Evolutionary conservation across 805 yeast genomes (phyloP).

Genomic region (Candida jianshihensis): DNA sequence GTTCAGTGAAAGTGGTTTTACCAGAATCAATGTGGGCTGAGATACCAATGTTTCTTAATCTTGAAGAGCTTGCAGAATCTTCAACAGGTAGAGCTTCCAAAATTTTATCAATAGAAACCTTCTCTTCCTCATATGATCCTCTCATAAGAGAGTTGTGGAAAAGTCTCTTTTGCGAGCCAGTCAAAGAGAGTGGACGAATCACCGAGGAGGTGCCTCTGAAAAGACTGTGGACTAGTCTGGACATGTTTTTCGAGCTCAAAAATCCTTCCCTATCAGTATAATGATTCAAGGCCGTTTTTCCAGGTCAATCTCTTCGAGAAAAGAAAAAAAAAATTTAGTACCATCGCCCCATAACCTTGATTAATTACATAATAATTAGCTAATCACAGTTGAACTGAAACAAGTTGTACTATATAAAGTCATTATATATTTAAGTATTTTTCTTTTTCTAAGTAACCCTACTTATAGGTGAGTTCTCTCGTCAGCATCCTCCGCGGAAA

Average conservation of each 20-base stretch:
- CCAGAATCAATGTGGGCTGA: conserved; percentile 99
- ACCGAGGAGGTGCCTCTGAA: background rate
- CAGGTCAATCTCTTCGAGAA: background rate
- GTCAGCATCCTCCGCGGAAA: conserved; percentile 9
- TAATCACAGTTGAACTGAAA: no score
- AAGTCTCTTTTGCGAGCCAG: conserved; percentile 17
- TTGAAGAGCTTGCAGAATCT: conserved; percentile 44
- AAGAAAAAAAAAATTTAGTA: background rate
- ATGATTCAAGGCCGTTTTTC: background rate
- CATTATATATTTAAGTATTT: no score
- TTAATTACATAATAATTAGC: no score
- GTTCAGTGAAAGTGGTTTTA: conserved; percentile 95
- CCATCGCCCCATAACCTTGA: no score
- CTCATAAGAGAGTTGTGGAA: conserved; percentile 26
- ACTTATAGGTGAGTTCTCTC: conserved; percentile 14
- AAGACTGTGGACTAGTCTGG: background rate
- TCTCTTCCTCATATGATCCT: conserved; percentile 64
- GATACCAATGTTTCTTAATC: conserved; percentile 90
- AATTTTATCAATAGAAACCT: conserved; percentile 56
- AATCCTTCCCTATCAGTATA: background rate
- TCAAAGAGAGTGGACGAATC: background rate
- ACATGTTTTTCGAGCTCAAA: background rate
- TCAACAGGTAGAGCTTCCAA: conserved; percentile 38
- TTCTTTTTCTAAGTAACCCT: background rate
- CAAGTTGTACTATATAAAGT: background rate